These are phyloP conservation scores for Fraxinus floribunda DNA, from an alignment of 305 asterid species.

Conservation along the genomic window DNA sequence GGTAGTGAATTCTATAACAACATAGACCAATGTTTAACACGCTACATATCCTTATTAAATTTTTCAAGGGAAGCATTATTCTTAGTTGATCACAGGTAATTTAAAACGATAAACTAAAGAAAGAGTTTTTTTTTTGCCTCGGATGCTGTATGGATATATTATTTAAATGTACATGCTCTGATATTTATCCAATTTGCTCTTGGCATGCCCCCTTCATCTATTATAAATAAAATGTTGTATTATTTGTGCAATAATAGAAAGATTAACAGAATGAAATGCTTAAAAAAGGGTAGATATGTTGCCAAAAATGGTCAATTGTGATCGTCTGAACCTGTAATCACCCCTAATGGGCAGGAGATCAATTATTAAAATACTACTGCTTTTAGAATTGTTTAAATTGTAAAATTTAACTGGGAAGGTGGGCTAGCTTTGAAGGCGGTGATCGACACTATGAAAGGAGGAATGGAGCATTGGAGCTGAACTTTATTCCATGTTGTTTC, in stretches of 20 bases:
- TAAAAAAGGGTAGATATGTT: background rate
- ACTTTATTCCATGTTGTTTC: slow-evolving; percentile 10
- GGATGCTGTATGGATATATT: background rate
- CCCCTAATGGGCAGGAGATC: background rate
- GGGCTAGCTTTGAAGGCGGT: slow-evolving; percentile 36
- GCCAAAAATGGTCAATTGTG: background rate
- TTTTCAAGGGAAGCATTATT: background rate
- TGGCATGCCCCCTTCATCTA: background rate
- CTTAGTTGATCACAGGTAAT: background rate
- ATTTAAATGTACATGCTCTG: background rate
- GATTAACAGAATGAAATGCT: background rate
- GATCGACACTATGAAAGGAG: slow-evolving; percentile 30
- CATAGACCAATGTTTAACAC: too few species aligned
- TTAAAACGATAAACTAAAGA: background rate
- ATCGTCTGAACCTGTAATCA: background rate
- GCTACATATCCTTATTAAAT: background rate
- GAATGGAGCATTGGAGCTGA: slow-evolving; percentile 20
- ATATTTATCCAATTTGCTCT: background rate
- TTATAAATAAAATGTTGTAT: background rate
- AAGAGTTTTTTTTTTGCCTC: background rate
- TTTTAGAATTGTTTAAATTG: background rate
- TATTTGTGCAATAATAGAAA: background rate
- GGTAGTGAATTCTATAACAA: too few species aligned
- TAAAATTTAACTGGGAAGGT: slow-evolving; percentile 22
- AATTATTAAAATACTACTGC: background rate